These are phyloP conservation scores for Mucor lusitanicus DNA, from an alignment of 371 early-diverging fungal genomes.

Conservation along the genomic window DNA sequence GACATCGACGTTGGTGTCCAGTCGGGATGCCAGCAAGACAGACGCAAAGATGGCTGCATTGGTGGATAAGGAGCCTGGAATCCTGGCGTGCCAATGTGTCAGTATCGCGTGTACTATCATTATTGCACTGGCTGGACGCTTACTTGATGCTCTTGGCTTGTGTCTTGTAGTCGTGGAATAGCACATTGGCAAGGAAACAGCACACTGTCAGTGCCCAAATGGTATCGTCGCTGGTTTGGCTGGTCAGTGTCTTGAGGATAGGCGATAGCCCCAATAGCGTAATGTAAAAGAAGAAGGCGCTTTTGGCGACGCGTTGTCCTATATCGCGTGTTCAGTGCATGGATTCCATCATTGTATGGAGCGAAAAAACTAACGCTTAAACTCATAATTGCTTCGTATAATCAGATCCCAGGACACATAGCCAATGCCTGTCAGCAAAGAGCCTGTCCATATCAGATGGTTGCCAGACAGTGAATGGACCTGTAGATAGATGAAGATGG, in stretches of 20 bases:
- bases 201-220: constrained; percentile 91
- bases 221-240: constrained; percentile 88
- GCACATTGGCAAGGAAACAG: constrained; percentile 81
- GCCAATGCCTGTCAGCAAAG: constrained; percentile 59
- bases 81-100: constrained; percentile 43
- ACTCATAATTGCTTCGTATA: constrained; percentile 51
- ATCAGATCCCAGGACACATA: constrained; percentile 71
- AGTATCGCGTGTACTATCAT: background rate
- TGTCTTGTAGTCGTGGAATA: constrained; percentile 89
- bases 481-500: constrained; percentile 81
- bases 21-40: constrained; percentile 90
- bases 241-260: constrained; percentile 89
- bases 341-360: background rate
- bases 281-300: constrained; percentile 75
- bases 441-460: constrained; percentile 62
- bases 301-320: constrained; percentile 69
- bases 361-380: constrained; percentile 42
- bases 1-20: constrained; percentile 82
- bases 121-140: background rate
- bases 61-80: constrained; percentile 90
- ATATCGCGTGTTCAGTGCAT: background rate
- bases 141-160: constrained; percentile 54
- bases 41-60: constrained; percentile 96
- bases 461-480: constrained; percentile 54
- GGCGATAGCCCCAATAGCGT: constrained; percentile 89